A percentile compares a stretch with the other conserved stretches of the same genome.
Conservation (phyloP, 352 stramenopile species). For the Phytophthora cactorum region DNA sequence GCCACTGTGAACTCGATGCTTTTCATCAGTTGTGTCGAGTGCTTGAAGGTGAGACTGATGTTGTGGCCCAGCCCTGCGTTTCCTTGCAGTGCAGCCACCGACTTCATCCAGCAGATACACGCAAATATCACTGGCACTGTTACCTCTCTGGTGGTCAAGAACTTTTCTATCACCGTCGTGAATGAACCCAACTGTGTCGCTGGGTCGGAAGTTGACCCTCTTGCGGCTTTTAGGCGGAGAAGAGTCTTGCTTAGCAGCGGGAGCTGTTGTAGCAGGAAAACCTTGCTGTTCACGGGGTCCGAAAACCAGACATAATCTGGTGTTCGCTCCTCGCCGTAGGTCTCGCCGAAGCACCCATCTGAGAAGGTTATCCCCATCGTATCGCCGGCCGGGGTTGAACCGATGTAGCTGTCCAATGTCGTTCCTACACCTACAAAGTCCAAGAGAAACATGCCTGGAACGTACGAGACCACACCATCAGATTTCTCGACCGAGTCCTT, state of each 20-base stretch:
- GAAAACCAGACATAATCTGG: constrained; percentile 23
- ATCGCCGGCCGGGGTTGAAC: background rate
- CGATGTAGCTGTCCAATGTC: background rate
- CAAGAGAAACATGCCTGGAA: no score
- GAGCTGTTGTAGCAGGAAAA: constrained; percentile 30
- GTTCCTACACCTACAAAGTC: background rate
- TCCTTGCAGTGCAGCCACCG: constrained; percentile 38
- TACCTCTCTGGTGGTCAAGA: constrained; percentile 14
- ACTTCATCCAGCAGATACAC: constrained; percentile 42
- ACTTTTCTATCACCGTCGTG: constrained; percentile 14
- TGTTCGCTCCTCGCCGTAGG: constrained; percentile 4
- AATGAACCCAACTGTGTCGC: background rate
- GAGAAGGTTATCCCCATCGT: background rate
- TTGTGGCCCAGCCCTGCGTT: constrained; percentile 19
- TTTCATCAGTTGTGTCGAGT: background rate
- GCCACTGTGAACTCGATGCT: background rate
- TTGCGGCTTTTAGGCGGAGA: background rate
- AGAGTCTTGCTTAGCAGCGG: constrained; percentile 28
- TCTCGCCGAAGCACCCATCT: constrained; percentile 13
- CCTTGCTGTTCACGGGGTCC: constrained; percentile 9
- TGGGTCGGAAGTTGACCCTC: background rate
- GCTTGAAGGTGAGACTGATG: constrained; percentile 28
- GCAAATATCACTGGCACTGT: constrained; percentile 36
- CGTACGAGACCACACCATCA: no score
- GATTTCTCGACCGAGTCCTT: no score